phyloP scores from a whole-genome alignment of 2,329 filamentous ascomycete species.

The Trichophyton simii region DNA sequence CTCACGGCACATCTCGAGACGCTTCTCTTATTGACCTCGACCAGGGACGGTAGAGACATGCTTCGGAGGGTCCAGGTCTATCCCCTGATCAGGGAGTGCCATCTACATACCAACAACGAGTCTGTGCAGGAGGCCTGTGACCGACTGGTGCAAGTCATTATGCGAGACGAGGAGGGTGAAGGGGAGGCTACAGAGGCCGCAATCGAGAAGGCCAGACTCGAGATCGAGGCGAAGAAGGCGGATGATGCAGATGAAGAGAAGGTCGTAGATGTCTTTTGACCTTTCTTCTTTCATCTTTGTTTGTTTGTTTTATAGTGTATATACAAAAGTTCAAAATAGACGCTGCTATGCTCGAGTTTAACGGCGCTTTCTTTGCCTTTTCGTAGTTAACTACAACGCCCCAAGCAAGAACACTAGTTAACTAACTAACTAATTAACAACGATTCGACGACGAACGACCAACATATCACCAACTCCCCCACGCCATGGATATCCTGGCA shows the following conservation, averaged over 20 bases:
- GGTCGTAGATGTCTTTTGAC: constrained; percentile 36
- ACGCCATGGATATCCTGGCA: neutral
- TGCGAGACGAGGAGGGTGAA: constrained; percentile 58
- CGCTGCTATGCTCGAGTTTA: too few species aligned
- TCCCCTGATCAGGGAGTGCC: constrained; percentile 75
- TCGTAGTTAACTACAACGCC: too few species aligned
- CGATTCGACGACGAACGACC: too few species aligned
- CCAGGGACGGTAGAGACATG: constrained; percentile 57
- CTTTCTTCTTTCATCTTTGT: neutral
- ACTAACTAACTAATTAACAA: too few species aligned
- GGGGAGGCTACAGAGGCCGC: constrained; percentile 30
- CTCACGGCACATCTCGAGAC: constrained; percentile 84
- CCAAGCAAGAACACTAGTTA: too few species aligned
- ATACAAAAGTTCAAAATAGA: neutral
- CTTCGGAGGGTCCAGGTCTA: constrained; percentile 73
- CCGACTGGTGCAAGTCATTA: constrained; percentile 75
- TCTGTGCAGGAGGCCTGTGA: constrained; percentile 75
- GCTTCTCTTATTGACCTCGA: constrained; percentile 68
- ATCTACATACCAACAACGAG: constrained; percentile 64
- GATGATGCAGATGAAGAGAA: constrained; percentile 32
- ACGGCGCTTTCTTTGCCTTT: too few species aligned
- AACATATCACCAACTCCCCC: too few species aligned
- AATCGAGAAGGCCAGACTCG: constrained; percentile 22
- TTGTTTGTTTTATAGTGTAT: neutral
- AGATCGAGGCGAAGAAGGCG: constrained; percentile 26